Conservation (phyloP, 1,284 basidiomycete species). For the Coniferiporia sulphurascens region DNA sequence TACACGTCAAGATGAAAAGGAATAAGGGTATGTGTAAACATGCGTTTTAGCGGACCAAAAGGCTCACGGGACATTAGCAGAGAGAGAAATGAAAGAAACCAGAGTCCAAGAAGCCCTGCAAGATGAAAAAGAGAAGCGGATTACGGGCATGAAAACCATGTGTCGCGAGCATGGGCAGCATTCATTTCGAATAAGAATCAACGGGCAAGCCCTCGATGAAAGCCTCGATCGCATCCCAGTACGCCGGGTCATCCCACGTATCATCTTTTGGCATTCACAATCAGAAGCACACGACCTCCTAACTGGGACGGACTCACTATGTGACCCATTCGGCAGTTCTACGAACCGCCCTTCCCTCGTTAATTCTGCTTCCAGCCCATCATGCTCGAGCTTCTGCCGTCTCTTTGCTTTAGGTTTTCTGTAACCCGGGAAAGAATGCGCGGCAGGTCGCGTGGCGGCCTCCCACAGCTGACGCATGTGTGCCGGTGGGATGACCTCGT, state of each 20-base stretch:
- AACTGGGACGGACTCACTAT: conserved; percentile 32
- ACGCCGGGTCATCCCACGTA: conserved; percentile 36
- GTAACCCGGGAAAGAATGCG: background rate
- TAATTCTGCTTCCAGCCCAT: conserved; percentile 13
- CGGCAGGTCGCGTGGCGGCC: conserved; percentile 14
- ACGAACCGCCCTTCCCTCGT: conserved; percentile 27
- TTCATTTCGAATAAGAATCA: conserved; percentile 9
- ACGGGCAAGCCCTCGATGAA: conserved; percentile 28
- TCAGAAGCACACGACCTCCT: background rate
- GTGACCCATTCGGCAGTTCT: conserved; percentile 39
- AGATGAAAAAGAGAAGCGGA: background rate
- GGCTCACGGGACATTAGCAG: too few species aligned
- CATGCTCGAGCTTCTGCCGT: background rate
- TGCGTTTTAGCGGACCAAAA: background rate
- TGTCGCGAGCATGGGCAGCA: background rate
- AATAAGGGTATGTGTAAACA: background rate
- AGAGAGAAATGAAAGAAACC: too few species aligned
- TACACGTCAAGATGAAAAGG: background rate
- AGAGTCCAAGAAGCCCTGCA: background rate
- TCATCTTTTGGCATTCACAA: conserved; percentile 29
- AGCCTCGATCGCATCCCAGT: conserved; percentile 36
- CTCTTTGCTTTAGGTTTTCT: background rate
- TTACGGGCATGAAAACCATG: background rate
- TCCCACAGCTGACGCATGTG: conserved; percentile 48
- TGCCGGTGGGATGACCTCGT: conserved; percentile 47